Evolutionary conservation across 257 asterid genomes (phyloP).

Genomic region (Lavandula angustifolia): DNA sequence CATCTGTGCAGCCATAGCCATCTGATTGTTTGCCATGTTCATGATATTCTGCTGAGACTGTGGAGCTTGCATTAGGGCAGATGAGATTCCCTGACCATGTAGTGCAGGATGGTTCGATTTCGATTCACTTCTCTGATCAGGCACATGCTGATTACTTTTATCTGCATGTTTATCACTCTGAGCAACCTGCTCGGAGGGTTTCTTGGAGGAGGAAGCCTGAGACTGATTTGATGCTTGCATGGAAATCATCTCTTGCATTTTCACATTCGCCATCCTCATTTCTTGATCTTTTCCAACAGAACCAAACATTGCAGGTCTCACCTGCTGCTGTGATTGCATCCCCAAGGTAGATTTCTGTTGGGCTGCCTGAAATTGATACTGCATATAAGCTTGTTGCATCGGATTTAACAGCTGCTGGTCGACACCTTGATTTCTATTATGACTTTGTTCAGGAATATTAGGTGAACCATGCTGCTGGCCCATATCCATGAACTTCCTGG

Average conservation of each 20-base stretch:
- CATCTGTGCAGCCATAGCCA: conserved; percentile 85
- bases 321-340: conserved; percentile 78
- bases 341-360: conserved; percentile 80
- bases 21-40: conserved; percentile 59
- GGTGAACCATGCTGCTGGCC: conserved; percentile 80
- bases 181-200: conserved; percentile 56
- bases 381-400: conserved; percentile 84
- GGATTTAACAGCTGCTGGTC: conserved; percentile 79
- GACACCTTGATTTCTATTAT: conserved; percentile 71
- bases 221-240: conserved; percentile 66
- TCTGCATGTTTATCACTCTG: conserved; percentile 60
- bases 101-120: conserved; percentile 52
- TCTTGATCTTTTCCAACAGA: conserved; percentile 76
- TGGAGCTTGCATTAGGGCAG: conserved; percentile 53
- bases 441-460: conserved; percentile 64
- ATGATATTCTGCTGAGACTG: conserved; percentile 67
- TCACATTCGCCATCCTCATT: conserved; percentile 55
- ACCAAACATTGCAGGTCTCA: conserved; percentile 66
- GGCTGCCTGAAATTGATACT: conserved; percentile 66
- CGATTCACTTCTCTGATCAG: conserved; percentile 63
- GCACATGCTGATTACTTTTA: conserved; percentile 51
- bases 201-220: conserved; percentile 71
- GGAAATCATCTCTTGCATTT: conserved; percentile 70
- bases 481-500: conserved; percentile 65
- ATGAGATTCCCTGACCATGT: conserved; percentile 62